phyloP scores from a whole-genome alignment of 139 green algal species.

The Astrephomene gubernaculifera region DNA sequence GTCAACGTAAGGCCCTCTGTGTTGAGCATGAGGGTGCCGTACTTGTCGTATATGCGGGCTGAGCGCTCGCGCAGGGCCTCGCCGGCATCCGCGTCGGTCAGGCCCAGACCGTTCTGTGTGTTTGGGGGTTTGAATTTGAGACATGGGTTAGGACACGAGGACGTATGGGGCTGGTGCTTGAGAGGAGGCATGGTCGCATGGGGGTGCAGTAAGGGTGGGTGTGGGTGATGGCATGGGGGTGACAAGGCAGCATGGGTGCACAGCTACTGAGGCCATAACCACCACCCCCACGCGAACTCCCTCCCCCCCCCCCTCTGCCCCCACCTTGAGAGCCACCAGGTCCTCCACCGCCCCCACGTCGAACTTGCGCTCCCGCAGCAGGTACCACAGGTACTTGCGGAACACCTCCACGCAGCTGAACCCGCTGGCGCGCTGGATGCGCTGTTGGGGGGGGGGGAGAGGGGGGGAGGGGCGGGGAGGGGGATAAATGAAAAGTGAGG shows the following conservation, averaged over 20 bases:
- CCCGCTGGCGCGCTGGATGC: conserved; percentile 61
- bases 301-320: conserved; percentile 65
- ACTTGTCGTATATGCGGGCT: conserved; percentile 90
- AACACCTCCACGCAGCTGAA: conserved; percentile 94
- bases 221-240: too few species aligned
- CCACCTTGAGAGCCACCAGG: conserved; percentile 86
- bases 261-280: too few species aligned
- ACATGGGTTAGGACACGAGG: background rate
- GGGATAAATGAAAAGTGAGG: too few species aligned
- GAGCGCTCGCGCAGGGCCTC: conserved; percentile 86
- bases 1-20: conserved; percentile 73
- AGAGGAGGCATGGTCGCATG: background rate
- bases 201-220: too few species aligned
- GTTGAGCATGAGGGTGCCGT: conserved; percentile 89
- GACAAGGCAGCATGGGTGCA: too few species aligned
- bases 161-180: background rate
- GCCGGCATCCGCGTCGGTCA: conserved; percentile 80
- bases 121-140: too few species aligned
- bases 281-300: background rate
- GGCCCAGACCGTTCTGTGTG: conserved; percentile 54
- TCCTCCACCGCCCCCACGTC: conserved; percentile 90
- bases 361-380: conserved; percentile 94
- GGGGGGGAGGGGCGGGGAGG: background rate
- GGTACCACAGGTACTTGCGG: conserved; percentile 98
- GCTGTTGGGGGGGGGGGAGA: background rate